Evolutionary conservation across 148 eudicot species (phyloP).

Genomic region (Camellia granthamiana): DNA sequence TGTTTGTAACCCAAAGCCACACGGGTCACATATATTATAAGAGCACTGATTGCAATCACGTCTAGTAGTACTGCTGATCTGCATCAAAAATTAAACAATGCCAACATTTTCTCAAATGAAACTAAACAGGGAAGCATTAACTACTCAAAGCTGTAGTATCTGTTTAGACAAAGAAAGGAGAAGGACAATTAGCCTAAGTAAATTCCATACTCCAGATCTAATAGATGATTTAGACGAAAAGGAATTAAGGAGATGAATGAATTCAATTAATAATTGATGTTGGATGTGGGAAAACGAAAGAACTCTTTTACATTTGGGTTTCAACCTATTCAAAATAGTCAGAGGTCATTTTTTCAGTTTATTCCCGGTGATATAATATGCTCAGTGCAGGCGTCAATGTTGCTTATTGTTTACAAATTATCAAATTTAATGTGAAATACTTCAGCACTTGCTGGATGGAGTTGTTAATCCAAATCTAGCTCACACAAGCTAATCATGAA

Average conservation of each 20-base stretch:
- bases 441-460: not conserved
- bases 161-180: not conserved
- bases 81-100: constrained; percentile 18
- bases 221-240: not conserved
- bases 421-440: not conserved
- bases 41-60: constrained; percentile 73
- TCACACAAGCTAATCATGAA: not conserved
- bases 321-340: not conserved
- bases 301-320: not conserved
- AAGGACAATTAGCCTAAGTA: not conserved
- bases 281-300: not conserved
- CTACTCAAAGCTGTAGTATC: not conserved
- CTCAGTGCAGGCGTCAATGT: not conserved
- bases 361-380: not conserved
- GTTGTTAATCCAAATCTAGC: not conserved
- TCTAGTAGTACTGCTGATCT: constrained; percentile 88
- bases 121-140: not conserved
- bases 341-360: not conserved
- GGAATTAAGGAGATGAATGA: not conserved
- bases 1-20: constrained; percentile 95
- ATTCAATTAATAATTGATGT: not conserved
- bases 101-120: not conserved
- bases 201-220: not conserved
- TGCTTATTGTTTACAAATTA: not conserved
- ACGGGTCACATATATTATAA: constrained; percentile 61